Evolutionary conservation across 352 stramenopile genomes (phyloP).

Genomic region (Phytophthora sp.): DNA sequence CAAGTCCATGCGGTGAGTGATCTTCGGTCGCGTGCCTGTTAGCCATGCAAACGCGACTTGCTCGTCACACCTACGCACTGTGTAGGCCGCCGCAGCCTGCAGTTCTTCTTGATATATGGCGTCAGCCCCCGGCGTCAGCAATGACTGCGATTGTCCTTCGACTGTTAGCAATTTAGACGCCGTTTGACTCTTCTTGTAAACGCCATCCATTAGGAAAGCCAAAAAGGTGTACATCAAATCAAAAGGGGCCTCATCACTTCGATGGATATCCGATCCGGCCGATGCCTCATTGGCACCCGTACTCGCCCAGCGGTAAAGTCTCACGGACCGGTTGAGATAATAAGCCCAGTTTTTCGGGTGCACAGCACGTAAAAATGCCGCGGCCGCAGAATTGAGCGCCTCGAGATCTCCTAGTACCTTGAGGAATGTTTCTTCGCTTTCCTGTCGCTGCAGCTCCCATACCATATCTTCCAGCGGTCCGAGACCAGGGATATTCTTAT

Average conservation of each 20-base stretch:
- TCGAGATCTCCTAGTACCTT: slow-evolving; percentile 58
- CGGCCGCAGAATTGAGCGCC: slow-evolving; percentile 54
- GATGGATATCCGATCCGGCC: slow-evolving; percentile 59
- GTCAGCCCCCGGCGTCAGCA: slow-evolving; percentile 70
- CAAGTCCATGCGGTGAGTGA: slow-evolving; percentile 72
- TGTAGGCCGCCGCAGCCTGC: slow-evolving; percentile 59
- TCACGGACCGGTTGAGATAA: slow-evolving; percentile 66
- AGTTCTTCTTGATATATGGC: slow-evolving; percentile 69
- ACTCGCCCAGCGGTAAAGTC: slow-evolving; percentile 72
- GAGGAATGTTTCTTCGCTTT: slow-evolving; percentile 64
- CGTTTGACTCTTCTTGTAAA: slow-evolving; percentile 79
- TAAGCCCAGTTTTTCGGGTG: slow-evolving; percentile 75
- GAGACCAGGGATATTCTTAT: slow-evolving; percentile 81
- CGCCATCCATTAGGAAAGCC: slow-evolving; percentile 77
- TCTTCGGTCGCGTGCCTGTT: slow-evolving; percentile 66
- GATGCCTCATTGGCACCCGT: slow-evolving; percentile 64
- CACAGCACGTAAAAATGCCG: slow-evolving; percentile 60
- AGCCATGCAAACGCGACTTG: slow-evolving; percentile 78
- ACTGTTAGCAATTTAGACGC: slow-evolving; percentile 49
- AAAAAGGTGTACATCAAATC: slow-evolving; percentile 84
- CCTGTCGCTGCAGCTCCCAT: slow-evolving; percentile 64
- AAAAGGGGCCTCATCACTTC: slow-evolving; percentile 77
- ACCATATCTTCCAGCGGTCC: slow-evolving; percentile 63
- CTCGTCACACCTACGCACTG: slow-evolving; percentile 69
- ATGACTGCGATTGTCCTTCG: slow-evolving; percentile 20